Evolutionary conservation across 139 green algal species (phyloP).

Genomic region (Auxenochlorella protothecoides): DNA sequence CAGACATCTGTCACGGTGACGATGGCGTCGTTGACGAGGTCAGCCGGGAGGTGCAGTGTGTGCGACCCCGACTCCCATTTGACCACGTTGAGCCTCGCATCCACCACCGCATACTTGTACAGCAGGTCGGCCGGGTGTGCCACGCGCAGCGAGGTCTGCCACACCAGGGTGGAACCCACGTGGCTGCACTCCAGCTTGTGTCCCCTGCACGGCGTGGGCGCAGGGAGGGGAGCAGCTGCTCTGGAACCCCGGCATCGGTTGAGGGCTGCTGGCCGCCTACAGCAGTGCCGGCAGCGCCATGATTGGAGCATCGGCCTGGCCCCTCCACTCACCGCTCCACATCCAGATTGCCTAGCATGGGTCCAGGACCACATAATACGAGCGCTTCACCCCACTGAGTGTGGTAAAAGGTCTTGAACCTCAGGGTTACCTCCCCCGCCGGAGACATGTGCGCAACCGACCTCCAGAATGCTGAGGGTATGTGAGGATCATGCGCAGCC

Average conservation of each 20-base stretch:
- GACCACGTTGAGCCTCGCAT: slow-evolving; percentile 20
- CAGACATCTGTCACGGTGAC: not conserved
- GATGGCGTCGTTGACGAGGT: slow-evolving; percentile 32
- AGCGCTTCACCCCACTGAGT: slow-evolving; percentile 23
- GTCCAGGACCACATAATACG: slow-evolving; percentile 17
- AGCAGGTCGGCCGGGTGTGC: slow-evolving; percentile 33
- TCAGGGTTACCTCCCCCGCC: too few species aligned
- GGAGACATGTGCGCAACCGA: not conserved
- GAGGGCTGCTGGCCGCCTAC: too few species aligned
- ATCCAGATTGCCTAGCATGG: slow-evolving; percentile 20
- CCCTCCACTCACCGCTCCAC: slow-evolving; percentile 9
- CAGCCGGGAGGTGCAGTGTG: slow-evolving; percentile 32
- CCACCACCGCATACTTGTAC: slow-evolving; percentile 50
- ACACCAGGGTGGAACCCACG: slow-evolving; percentile 47
- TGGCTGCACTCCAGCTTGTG: slow-evolving; percentile 36
- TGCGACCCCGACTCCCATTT: slow-evolving; percentile 30
- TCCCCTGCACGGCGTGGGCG: not conserved
- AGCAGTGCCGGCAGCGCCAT: too few species aligned
- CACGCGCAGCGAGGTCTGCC: slow-evolving; percentile 45
- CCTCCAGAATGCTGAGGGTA: not conserved
- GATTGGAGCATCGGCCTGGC: not conserved
- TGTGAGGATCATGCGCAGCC: not conserved
- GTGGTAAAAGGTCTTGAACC: too few species aligned
- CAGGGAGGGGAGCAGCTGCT: not conserved
- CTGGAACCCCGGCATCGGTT: too few species aligned